Conservation (phyloP, 2,329 filamentous ascomycete genomes). For the Bipolaris cookei region DNA sequence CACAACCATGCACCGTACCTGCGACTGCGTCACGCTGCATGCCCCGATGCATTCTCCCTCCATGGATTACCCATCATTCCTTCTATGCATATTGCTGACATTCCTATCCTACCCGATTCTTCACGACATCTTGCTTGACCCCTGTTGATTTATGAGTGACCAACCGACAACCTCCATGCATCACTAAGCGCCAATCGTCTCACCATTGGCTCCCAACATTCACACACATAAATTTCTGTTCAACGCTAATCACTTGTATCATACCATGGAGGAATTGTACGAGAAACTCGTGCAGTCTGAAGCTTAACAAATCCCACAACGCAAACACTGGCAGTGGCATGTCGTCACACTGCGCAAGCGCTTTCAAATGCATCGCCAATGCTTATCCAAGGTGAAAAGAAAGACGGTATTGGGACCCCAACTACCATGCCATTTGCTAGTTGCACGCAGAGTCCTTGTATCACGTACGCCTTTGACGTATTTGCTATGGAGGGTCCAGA, state of each 20-base stretch:
- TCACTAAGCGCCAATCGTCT: slow-evolving; percentile 20
- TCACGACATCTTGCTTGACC: not conserved
- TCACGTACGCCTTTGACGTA: not conserved
- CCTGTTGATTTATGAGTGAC: slow-evolving; percentile 13
- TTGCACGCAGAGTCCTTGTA: not conserved
- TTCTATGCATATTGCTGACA: slow-evolving; percentile 6
- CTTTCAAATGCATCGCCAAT: slow-evolving; percentile 1
- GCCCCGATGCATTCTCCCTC: slow-evolving; percentile 1
- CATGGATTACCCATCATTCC: not conserved
- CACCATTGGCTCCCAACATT: slow-evolving; percentile 5
- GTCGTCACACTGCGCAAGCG: slow-evolving; percentile 1
- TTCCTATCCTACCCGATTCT: not conserved
- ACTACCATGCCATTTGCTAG: too few species aligned
- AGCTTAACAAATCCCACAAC: slow-evolving; percentile 1
- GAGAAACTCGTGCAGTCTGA: not conserved
- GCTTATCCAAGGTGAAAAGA: not conserved
- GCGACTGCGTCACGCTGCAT: slow-evolving; percentile 4
- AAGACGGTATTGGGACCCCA: not conserved
- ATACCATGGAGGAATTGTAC: not conserved
- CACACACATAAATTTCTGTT: not conserved
- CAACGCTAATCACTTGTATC: not conserved
- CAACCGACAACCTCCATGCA: slow-evolving; percentile 13
- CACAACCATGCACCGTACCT: slow-evolving; percentile 13
- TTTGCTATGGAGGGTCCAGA: not conserved
- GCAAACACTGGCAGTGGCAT: not conserved